These are phyloP conservation scores for Chrysophaeum taylorii DNA, from an alignment of 352 stramenopile genomes.

Conservation along the genomic window DNA sequence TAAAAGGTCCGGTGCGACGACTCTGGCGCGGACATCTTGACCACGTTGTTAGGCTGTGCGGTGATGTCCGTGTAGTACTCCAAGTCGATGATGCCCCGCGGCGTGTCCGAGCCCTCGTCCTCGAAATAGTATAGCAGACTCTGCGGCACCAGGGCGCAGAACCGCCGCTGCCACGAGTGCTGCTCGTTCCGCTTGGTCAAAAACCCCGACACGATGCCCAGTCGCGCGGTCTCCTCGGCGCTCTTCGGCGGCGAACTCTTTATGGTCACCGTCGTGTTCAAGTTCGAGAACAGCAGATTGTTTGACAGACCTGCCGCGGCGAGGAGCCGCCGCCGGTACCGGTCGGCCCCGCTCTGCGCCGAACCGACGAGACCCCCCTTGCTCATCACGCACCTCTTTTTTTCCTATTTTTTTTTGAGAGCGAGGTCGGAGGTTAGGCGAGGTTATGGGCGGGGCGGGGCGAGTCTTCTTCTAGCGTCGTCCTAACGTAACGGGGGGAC, in stretches of 20 bases:
- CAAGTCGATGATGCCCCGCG: slow-evolving; percentile 36
- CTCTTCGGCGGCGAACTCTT: background rate
- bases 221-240: background rate
- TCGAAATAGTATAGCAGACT: slow-evolving; percentile 40
- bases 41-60: background rate
- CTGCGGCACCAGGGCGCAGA: slow-evolving; percentile 27
- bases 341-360: background rate
- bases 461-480: too few species aligned
- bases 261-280: slow-evolving; percentile 5
- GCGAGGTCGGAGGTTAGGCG: too few species aligned
- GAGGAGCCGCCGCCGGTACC: slow-evolving; percentile 9
- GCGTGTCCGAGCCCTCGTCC: slow-evolving; percentile 21
- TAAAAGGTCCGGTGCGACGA: slow-evolving; percentile 23
- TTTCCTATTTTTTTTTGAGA: too few species aligned
- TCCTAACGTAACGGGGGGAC: too few species aligned
- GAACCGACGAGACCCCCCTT: background rate
- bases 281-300: background rate
- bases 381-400: too few species aligned
- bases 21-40: background rate
- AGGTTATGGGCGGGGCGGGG: too few species aligned
- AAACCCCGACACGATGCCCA: slow-evolving; percentile 11
- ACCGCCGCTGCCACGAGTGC: slow-evolving; percentile 26
- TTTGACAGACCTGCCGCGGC: slow-evolving; percentile 1
- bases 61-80: slow-evolving; percentile 26
- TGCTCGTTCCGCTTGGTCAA: slow-evolving; percentile 37